phyloP scores from a whole-genome alignment of 2,329 filamentous ascomycete genomes.

The Alternaria angustiovoidea region DNA sequence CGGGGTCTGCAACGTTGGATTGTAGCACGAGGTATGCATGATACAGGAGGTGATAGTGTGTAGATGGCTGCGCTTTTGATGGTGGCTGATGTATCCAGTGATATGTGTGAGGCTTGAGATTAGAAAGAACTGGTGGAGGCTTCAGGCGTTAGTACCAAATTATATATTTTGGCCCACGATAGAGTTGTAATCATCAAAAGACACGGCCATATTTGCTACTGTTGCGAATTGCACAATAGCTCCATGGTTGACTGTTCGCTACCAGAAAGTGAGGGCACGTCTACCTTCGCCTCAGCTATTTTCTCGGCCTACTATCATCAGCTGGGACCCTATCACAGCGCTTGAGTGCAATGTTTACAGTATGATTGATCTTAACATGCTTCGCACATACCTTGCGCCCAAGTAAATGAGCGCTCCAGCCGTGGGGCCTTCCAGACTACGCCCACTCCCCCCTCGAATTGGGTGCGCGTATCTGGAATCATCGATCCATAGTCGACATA shows the following conservation, averaged over 20 bases:
- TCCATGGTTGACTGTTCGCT: neutral
- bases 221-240: neutral
- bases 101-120: neutral
- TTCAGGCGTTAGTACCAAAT: neutral
- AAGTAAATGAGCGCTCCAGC: neutral
- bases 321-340: neutral
- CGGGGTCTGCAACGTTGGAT: neutral
- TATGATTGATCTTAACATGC: neutral
- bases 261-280: neutral
- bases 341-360: neutral
- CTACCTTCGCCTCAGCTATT: conserved; percentile 1
- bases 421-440: neutral
- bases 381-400: neutral
- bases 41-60: neutral
- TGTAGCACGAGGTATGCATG: neutral
- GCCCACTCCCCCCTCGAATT: neutral
- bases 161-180: neutral
- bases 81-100: neutral
- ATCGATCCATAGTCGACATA: neutral
- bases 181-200: neutral
- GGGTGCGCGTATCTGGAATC: neutral
- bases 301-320: neutral
- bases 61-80: neutral
- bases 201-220: neutral
- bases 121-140: neutral